These are phyloP conservation scores for Silene latifolia DNA, from an alignment of 148 eudicot species.

Conservation along the genomic window DNA sequence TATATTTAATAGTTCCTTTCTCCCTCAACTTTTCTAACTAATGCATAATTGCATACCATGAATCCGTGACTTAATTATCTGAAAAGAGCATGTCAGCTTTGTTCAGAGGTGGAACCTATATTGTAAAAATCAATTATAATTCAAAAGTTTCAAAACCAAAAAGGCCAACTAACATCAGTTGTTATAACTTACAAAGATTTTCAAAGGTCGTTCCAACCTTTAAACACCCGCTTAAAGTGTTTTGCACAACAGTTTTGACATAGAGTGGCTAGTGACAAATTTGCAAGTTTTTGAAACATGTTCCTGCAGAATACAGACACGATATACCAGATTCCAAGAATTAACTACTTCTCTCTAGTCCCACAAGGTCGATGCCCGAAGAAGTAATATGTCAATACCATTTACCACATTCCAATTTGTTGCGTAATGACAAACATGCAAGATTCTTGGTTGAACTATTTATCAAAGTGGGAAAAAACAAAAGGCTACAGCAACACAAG, in stretches of 20 bases:
- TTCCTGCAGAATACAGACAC: background rate
- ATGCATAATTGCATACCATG: background rate
- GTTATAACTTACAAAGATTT: background rate
- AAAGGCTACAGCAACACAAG: conserved; percentile 3
- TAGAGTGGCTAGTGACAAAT: background rate
- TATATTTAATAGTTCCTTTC: background rate
- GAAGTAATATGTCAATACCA: background rate
- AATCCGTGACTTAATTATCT: background rate
- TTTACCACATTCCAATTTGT: background rate
- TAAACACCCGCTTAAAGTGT: background rate
- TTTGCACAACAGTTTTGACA: background rate
- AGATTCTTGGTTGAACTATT: background rate
- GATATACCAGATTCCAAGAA: background rate
- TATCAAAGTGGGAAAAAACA: background rate
- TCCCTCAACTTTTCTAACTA: background rate
- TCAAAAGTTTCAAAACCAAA: background rate
- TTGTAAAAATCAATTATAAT: background rate
- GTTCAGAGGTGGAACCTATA: background rate
- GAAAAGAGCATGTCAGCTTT: background rate
- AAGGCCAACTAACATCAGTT: conserved; percentile 5
- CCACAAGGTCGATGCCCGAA: background rate
- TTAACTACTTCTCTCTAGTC: background rate
- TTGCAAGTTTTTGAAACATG: background rate
- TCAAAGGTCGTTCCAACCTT: background rate
- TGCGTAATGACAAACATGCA: background rate